Conservation (phyloP, 768 basidiomycete species). For the Lactarius psammicola region DNA sequence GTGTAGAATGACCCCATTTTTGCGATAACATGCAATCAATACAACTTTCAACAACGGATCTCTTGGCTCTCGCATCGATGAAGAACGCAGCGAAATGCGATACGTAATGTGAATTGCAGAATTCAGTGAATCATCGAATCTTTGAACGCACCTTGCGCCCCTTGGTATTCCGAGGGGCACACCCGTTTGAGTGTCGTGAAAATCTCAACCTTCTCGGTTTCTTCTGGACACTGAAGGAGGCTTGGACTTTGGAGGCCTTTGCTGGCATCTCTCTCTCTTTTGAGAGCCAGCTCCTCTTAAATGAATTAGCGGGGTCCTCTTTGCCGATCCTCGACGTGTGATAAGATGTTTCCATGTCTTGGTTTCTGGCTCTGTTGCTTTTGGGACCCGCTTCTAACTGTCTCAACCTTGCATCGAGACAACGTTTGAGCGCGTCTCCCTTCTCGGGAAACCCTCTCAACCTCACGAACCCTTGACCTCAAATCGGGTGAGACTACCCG, state of each 20-base stretch:
- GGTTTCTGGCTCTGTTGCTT: slow-evolving; percentile 25
- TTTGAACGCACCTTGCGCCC: slow-evolving; percentile 80
- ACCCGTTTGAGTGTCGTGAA: slow-evolving; percentile 75
- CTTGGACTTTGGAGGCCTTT: slow-evolving; percentile 44
- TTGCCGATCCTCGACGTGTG: slow-evolving; percentile 38
- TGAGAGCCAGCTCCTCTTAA: slow-evolving; percentile 34
- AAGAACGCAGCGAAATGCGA: not conserved
- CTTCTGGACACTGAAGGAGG: slow-evolving; percentile 23
- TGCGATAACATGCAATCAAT: slow-evolving; percentile 22
- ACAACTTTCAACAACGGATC: slow-evolving; percentile 63
- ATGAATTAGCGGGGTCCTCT: slow-evolving; percentile 17
- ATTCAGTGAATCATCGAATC: slow-evolving; percentile 53
- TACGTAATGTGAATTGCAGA: no score
- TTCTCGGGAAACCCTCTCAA: slow-evolving; percentile 30
- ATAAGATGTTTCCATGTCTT: slow-evolving; percentile 50
- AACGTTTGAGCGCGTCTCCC: slow-evolving; percentile 28
- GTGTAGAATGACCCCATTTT: slow-evolving; percentile 31
- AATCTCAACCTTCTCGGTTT: slow-evolving; percentile 39
- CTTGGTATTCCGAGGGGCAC: slow-evolving; percentile 72
- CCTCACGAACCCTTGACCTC: slow-evolving; percentile 52
- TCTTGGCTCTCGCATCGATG: slow-evolving; percentile 29
- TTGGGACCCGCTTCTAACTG: not conserved
- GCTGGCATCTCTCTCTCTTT: slow-evolving; percentile 33
- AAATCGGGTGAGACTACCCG: slow-evolving; percentile 82
- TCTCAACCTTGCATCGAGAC: slow-evolving; percentile 28